Evolutionary conservation across 352 stramenopile genomes (phyloP).

Genomic region (Phytophthora hibernalis): DNA sequence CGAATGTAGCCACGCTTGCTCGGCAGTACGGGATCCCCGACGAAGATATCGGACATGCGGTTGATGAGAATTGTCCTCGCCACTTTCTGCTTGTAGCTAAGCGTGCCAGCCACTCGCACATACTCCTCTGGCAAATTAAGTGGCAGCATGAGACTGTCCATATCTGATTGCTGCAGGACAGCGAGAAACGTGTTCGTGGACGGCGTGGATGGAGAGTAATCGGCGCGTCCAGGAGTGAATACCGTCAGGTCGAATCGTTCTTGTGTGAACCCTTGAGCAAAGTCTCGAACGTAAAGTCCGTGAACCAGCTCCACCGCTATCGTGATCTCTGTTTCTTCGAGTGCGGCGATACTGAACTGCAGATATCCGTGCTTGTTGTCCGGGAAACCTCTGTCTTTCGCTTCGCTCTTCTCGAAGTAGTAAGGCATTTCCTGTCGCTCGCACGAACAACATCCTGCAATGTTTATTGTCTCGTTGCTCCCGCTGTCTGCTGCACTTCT

Average conservation of each 20-base stretch:
- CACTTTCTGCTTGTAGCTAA: constrained; percentile 71
- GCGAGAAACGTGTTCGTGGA: constrained; percentile 81
- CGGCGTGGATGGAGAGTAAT: constrained; percentile 66
- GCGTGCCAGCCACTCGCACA: constrained; percentile 56
- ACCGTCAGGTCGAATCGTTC: constrained; percentile 90
- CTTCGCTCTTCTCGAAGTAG: constrained; percentile 81
- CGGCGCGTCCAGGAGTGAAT: constrained; percentile 85
- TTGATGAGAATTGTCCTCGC: constrained; percentile 90
- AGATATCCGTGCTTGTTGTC: constrained; percentile 97
- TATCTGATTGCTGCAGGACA: constrained; percentile 82
- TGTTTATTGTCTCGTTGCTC: constrained; percentile 35
- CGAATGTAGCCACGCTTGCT: constrained; percentile 60
- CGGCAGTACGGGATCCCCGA: constrained; percentile 84
- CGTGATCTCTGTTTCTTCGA: constrained; percentile 88
- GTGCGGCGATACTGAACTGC: constrained; percentile 89
- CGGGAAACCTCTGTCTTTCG: constrained; percentile 79
- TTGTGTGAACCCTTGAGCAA: constrained; percentile 75
- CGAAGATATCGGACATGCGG: constrained; percentile 91
- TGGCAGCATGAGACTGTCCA: constrained; percentile 90
- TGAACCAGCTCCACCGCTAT: constrained; percentile 94
- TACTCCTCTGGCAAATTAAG: constrained; percentile 93
- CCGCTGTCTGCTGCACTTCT: constrained; percentile 18
- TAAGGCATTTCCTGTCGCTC: constrained; percentile 87
- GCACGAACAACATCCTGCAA: constrained; percentile 87
- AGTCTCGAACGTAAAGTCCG: constrained; percentile 94